Percentiles rank a stretch among this genome's conserved stretches.
These are phyloP conservation scores for Protoeuglena noctilucae DNA, from an alignment of 139 green algal genomes.

Conservation along the genomic window DNA sequence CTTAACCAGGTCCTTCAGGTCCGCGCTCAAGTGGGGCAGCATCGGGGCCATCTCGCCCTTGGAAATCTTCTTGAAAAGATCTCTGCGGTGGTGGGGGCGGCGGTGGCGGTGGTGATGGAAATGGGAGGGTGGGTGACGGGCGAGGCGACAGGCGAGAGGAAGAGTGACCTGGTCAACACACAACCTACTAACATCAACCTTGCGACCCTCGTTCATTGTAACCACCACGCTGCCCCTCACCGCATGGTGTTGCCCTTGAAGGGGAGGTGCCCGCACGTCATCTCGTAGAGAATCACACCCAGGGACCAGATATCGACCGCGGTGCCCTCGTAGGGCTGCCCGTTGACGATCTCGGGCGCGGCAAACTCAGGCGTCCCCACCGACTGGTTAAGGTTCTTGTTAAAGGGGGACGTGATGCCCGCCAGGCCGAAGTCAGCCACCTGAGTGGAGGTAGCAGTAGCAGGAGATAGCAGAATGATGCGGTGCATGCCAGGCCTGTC, in stretches of 20 bases:
- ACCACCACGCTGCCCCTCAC: no score
- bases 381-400: constrained; percentile 15
- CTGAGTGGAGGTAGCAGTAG: no score
- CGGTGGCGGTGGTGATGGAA: no score
- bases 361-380: constrained; percentile 35
- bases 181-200: no score
- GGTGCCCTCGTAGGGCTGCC: constrained; percentile 3
- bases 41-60: neutral
- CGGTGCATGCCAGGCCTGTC: no score
- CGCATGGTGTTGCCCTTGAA: constrained; percentile 20
- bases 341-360: constrained; percentile 35
- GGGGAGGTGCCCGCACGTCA: constrained; percentile 26
- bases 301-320: constrained; percentile 37
- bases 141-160: no score
- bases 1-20: constrained; percentile 3
- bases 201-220: no score
- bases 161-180: no score
- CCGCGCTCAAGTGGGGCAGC: neutral
- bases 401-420: constrained; percentile 35
- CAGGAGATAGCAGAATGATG: no score
- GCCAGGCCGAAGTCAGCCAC: constrained; percentile 56
- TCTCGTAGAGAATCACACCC: constrained; percentile 46
- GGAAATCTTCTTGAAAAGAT: constrained; percentile 7
- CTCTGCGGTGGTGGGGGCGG: no score
- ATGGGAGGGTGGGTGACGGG: no score